phyloP scores from a whole-genome alignment of 768 basidiomycete genomes.

The Hericium rajendrae region DNA sequence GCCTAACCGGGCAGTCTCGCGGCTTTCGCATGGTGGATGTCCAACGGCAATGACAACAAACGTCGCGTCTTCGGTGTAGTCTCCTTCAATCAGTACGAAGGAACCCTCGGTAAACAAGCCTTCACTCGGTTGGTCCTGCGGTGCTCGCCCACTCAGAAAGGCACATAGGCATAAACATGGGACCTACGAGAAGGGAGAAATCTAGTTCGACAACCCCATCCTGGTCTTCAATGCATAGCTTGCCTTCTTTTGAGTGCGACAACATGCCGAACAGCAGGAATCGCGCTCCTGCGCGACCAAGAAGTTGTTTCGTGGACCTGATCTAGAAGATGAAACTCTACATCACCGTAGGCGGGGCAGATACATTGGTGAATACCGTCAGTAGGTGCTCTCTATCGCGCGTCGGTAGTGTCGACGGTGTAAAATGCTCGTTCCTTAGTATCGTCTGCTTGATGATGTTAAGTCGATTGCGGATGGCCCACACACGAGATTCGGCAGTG shows the following conservation, averaged over 20 bases:
- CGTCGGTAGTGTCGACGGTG: constrained; percentile 87
- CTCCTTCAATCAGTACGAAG: constrained; percentile 91
- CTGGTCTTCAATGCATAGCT: constrained; percentile 83
- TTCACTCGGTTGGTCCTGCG: constrained; percentile 80
- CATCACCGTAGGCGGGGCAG: background rate
- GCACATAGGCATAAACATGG: background rate
- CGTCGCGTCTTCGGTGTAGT: constrained; percentile 87
- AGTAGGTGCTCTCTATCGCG: constrained; percentile 81
- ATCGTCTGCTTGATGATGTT: constrained; percentile 91
- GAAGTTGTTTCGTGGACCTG: constrained; percentile 90
- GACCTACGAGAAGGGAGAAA: constrained; percentile 71
- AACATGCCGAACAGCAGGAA: constrained; percentile 95
- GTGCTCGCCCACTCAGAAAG: background rate
- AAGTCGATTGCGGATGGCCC: constrained; percentile 74
- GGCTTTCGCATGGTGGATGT: constrained; percentile 91
- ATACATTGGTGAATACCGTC: constrained; percentile 40
- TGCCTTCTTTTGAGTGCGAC: constrained; percentile 80
- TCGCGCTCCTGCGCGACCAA: constrained; percentile 81
- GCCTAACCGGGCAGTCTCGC: constrained; percentile 70
- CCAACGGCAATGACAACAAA: constrained; percentile 90
- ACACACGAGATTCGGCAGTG: constrained; percentile 71
- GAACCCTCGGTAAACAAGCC: constrained; percentile 96
- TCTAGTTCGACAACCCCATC: constrained; percentile 88
- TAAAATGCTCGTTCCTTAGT: constrained; percentile 94
- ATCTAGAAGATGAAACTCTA: constrained; percentile 38